Evolutionary conservation across 225 moss, liverwort and hornwort genomes (phyloP).

Genomic region (Bryoerythrophyllum caledonicum): DNA sequence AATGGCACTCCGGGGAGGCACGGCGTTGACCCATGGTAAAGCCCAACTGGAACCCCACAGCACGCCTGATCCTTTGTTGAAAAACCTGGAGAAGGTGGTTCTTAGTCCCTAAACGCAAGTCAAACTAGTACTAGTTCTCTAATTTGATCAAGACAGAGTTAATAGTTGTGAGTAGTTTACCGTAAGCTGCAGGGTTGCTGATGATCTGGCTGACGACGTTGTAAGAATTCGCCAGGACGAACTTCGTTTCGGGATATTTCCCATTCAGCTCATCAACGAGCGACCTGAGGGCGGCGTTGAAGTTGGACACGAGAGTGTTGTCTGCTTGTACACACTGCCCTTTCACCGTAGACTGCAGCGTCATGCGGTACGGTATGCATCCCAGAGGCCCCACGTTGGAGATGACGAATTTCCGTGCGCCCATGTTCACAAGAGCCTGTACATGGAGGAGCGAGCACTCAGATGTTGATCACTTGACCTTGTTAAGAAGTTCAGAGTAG

Average conservation of each 20-base stretch:
- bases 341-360: constrained; percentile 5
- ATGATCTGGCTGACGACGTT: constrained; percentile 42
- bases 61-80: constrained; percentile 44
- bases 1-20: constrained; percentile 48
- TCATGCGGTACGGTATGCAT: constrained; percentile 59
- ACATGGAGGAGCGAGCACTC: not conserved
- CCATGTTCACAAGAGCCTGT: constrained; percentile 40
- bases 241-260: constrained; percentile 27
- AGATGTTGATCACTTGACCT: not conserved
- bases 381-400: constrained; percentile 64
- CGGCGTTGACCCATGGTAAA: constrained; percentile 43
- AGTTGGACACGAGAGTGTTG: constrained; percentile 38
- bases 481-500: not conserved
- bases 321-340: constrained; percentile 50
- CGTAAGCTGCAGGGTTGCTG: constrained; percentile 38
- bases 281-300: constrained; percentile 45
- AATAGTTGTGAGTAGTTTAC: constrained; percentile 20
- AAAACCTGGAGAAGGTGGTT: constrained; percentile 31
- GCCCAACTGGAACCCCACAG: constrained; percentile 55
- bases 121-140: no score
- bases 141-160: no score
- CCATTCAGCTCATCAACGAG: constrained; percentile 51
- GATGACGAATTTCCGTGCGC: constrained; percentile 56
- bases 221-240: constrained; percentile 49
- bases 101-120: no score